A percentile compares a stretch with the other conserved stretches of the same genome.
Evolutionary conservation across 805 yeast genomes (phyloP).

Genomic region (Candida tammaniensis): DNA sequence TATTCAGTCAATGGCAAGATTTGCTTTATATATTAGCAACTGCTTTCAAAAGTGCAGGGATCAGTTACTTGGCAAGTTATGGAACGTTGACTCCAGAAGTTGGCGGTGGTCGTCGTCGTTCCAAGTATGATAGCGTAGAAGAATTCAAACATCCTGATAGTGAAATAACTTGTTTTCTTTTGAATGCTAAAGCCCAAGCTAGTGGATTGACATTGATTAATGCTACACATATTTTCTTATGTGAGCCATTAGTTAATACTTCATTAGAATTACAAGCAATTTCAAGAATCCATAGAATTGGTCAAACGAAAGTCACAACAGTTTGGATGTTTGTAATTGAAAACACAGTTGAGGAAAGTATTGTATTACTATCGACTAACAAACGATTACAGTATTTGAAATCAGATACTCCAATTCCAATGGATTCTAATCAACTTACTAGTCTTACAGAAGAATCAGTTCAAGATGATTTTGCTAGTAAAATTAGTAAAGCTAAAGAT

Average conservation of each 20-base stretch:
- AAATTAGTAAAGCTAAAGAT: conserved; percentile 13
- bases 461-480: background rate
- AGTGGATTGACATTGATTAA: conserved; percentile 88
- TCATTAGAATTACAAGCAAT: conserved; percentile 90
- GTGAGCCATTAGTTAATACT: conserved; percentile 89
- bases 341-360: conserved; percentile 86
- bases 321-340: conserved; percentile 91
- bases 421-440: conserved; percentile 7
- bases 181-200: conserved; percentile 84
- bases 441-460: background rate
- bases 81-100: conserved; percentile 33
- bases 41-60: conserved; percentile 60
- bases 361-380: conserved; percentile 64
- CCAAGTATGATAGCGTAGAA: conserved; percentile 44
- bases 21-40: conserved; percentile 63
- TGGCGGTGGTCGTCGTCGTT: conserved; percentile 26
- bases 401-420: conserved; percentile 5
- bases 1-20: conserved; percentile 88
- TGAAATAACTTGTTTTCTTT: conserved; percentile 73
- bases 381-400: conserved; percentile 47
- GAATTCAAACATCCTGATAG: conserved; percentile 57
- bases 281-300: conserved; percentile 88
- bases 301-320: conserved; percentile 75
- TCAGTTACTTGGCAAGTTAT: conserved; percentile 56
- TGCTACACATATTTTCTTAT: conserved; percentile 87